A percentile compares a stretch with the other conserved stretches of the same genome.
Conservation (phyloP, 768 basidiomycete genomes). For the Tulasnella sp. region DNA sequence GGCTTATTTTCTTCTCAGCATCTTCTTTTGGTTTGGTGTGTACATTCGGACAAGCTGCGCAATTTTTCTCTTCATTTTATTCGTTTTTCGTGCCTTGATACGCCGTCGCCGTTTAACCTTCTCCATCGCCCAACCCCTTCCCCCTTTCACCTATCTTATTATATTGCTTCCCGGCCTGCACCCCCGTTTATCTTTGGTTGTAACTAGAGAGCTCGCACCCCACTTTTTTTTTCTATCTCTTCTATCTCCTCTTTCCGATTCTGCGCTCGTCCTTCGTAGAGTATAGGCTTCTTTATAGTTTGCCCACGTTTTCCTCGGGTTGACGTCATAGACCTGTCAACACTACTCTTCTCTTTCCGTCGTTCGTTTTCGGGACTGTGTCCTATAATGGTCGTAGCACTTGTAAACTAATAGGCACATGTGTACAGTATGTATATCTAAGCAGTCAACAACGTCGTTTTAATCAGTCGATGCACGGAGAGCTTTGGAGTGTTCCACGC, state of each 20-base stretch:
- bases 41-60: not conserved
- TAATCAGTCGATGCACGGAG: not conserved
- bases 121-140: not conserved
- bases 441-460: not conserved
- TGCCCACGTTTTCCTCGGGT: not conserved
- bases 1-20: not conserved
- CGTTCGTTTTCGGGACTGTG: not conserved
- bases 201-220: slow-evolving; percentile 8
- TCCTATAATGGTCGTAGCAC: not conserved
- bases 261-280: not conserved
- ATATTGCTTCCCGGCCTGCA: not conserved
- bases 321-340: not conserved
- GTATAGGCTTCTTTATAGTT: not conserved
- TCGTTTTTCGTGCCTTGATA: not conserved
- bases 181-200: not conserved
- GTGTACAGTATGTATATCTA: not conserved
- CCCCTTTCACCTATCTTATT: not conserved
- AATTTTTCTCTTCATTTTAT: not conserved
- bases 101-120: not conserved
- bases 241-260: not conserved
- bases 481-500: not conserved
- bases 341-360: not conserved
- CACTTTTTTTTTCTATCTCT: not conserved
- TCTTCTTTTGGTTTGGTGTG: not conserved
- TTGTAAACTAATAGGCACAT: not conserved